Evolutionary conservation across 2,329 filamentous ascomycete genomes (phyloP).

Genomic region (Balansia obtecta): DNA sequence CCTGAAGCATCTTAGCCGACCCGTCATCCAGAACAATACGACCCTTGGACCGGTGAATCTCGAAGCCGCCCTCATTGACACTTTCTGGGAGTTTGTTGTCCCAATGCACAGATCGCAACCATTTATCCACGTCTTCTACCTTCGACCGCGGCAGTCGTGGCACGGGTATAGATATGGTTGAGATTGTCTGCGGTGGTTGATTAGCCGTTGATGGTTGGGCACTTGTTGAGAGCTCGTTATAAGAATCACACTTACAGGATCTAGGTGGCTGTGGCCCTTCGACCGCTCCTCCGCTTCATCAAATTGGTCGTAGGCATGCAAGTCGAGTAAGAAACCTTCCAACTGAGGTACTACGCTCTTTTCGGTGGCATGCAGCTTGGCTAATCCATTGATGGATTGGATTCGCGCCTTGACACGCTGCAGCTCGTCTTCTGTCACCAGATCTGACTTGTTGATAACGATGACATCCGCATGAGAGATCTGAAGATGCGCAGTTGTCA

Average conservation of each 20-base stretch:
- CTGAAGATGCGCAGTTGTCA: slow-evolving; percentile 90
- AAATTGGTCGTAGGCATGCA: slow-evolving; percentile 86
- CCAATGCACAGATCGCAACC: slow-evolving; percentile 79
- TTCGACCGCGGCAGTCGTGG: slow-evolving; percentile 45
- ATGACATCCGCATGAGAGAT: slow-evolving; percentile 95
- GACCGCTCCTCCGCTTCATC: slow-evolving; percentile 55
- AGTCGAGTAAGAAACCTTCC: slow-evolving; percentile 75
- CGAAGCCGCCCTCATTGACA: slow-evolving; percentile 37
- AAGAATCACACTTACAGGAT: slow-evolving; percentile 52
- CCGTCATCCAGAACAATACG: slow-evolving; percentile 56
- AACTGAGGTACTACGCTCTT: slow-evolving; percentile 70
- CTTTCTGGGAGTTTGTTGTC: slow-evolving; percentile 49
- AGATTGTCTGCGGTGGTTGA: slow-evolving; percentile 51
- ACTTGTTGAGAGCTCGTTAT: background rate
- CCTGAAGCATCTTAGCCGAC: slow-evolving; percentile 67
- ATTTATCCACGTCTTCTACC: slow-evolving; percentile 57
- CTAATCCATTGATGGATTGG: slow-evolving; percentile 76
- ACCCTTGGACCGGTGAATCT: slow-evolving; percentile 83
- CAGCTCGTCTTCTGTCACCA: slow-evolving; percentile 61
- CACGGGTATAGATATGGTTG: slow-evolving; percentile 63
- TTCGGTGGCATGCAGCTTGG: slow-evolving; percentile 70
- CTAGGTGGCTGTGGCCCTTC: slow-evolving; percentile 82
- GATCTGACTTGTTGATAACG: slow-evolving; percentile 85
- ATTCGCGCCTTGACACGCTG: slow-evolving; percentile 58
- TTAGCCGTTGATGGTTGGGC: slow-evolving; percentile 8